Evolutionary conservation across 805 yeast species (phyloP).

Genomic region (Maudiozyma bulderi): DNA sequence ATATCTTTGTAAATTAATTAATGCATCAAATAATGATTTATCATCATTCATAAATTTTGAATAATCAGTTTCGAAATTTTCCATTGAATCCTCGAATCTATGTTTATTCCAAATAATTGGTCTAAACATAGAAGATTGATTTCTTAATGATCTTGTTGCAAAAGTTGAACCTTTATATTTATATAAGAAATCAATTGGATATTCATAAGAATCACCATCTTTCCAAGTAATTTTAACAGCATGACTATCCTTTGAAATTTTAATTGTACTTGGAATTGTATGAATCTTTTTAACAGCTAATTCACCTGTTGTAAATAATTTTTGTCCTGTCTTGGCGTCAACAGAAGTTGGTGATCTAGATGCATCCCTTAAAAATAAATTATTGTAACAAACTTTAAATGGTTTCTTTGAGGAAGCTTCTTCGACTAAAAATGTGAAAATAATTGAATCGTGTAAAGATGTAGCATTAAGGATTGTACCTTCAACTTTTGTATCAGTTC

Average conservation of each 20-base stretch:
- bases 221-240: conserved; percentile 38
- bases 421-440: conserved; percentile 14
- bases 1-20: conserved; percentile 40
- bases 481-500: neutral
- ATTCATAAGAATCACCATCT: conserved; percentile 37
- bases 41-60: conserved; percentile 33
- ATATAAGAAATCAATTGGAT: conserved; percentile 39
- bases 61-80: conserved; percentile 28
- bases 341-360: conserved; percentile 40
- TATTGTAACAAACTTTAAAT: conserved; percentile 33
- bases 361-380: conserved; percentile 57
- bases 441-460: conserved; percentile 17
- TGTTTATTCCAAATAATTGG: conserved; percentile 35
- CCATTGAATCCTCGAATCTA: conserved; percentile 14
- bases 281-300: conserved; percentile 24
- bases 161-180: conserved; percentile 34
- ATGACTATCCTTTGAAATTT: conserved; percentile 26
- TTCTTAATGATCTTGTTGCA: conserved; percentile 22
- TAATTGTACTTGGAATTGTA: conserved; percentile 31
- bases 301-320: conserved; percentile 52
- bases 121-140: conserved; percentile 22
- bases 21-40: conserved; percentile 29
- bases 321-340: conserved; percentile 44
- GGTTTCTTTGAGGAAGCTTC: conserved; percentile 10
- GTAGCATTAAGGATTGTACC: conserved; percentile 5